Evolutionary conservation across 352 stramenopile genomes (phyloP).

Genomic region (Globisporangium nagaii): DNA sequence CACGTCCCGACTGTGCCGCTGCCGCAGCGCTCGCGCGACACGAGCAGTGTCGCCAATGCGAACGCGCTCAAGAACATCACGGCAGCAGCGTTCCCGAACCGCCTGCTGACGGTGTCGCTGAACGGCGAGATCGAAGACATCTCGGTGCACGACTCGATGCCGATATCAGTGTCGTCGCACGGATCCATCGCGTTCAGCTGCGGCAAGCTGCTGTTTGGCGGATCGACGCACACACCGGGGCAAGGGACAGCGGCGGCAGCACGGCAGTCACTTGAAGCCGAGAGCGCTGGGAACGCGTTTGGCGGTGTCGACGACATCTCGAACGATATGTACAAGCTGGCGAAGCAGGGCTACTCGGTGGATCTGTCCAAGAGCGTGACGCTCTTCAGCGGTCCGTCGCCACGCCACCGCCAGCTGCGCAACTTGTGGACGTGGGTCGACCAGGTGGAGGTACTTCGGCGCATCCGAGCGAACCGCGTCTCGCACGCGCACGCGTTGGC

Average conservation of each 20-base stretch:
- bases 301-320: conserved; percentile 62
- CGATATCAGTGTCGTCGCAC: conserved; percentile 67
- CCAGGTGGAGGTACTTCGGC: conserved; percentile 68
- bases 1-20: conserved; percentile 22
- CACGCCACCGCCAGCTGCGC: conserved; percentile 41
- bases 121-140: conserved; percentile 81
- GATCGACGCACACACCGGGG: conserved; percentile 19
- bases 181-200: conserved; percentile 73
- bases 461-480: conserved; percentile 49
- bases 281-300: conserved; percentile 8
- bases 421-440: conserved; percentile 83
- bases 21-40: background rate
- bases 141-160: conserved; percentile 84
- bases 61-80: conserved; percentile 30
- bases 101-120: conserved; percentile 64
- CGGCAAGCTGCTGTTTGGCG: conserved; percentile 62
- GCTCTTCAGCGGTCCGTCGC: conserved; percentile 42
- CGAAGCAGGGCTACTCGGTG: conserved; percentile 74
- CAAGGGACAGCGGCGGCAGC: conserved; percentile 33
- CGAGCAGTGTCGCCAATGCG: conserved; percentile 12
- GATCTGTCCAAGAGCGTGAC: conserved; percentile 73
- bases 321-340: conserved; percentile 65
- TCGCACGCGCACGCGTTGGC: conserved; percentile 29
- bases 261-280: conserved; percentile 29
- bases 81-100: conserved; percentile 72